A percentile compares a stretch with the other conserved stretches of the same genome.
Conservation (phyloP, 768 basidiomycete species). For the Auriscalpium orientale region DNA sequence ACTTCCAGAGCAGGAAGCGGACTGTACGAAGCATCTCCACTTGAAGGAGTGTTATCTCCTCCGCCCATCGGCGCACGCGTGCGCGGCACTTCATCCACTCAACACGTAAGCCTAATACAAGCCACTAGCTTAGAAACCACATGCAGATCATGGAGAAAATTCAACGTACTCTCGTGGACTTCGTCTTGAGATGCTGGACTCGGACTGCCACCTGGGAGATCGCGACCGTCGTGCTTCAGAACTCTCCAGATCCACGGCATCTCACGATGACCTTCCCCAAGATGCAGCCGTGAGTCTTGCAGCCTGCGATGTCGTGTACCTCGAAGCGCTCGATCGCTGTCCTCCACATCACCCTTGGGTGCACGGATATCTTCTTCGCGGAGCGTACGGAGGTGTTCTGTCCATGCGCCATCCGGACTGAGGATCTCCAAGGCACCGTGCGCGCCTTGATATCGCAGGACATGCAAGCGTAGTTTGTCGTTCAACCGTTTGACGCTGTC, state of each 20-base stretch:
- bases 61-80: conserved; percentile 18
- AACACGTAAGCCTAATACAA: conserved; percentile 12
- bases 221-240: neutral
- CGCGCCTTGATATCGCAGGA: conserved; percentile 1
- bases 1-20: neutral
- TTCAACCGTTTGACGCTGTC: neutral
- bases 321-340: neutral
- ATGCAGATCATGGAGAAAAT: neutral
- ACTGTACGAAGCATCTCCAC: conserved; percentile 2
- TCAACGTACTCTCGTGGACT: neutral
- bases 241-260: conserved; percentile 5
- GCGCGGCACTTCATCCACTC: conserved; percentile 22
- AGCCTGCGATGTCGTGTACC: too few relatives aligned
- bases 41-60: conserved; percentile 17
- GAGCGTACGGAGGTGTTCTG: neutral
- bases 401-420: neutral
- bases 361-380: neutral
- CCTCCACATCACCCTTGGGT: neutral
- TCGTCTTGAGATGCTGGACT: neutral
- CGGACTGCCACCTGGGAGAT: neutral
- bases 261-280: neutral
- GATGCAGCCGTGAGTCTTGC: too few relatives aligned
- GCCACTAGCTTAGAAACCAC: neutral
- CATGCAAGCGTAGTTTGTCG: neutral
- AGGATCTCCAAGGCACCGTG: conserved; percentile 1